Evolutionary conservation across 176 grass and related monocot species (phyloP).

Genomic region (Miscanthus lutarioriparius): DNA sequence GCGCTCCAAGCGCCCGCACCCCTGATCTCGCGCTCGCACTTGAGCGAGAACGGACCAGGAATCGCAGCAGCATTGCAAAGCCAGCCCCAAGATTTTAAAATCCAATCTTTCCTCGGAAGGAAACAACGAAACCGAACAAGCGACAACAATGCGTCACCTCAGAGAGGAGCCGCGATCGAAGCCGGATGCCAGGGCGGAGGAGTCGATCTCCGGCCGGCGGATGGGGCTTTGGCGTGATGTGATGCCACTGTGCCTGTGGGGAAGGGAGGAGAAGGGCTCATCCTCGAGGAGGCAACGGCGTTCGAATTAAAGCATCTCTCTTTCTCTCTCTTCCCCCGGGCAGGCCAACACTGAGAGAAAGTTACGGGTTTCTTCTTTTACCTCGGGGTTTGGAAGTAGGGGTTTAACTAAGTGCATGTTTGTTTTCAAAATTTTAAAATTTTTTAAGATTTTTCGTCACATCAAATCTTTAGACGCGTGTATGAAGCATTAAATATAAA

Average conservation of each 20-base stretch:
- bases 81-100: constrained; percentile 3
- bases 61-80: not conserved
- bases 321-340: not conserved
- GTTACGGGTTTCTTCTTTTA: constrained; percentile 13
- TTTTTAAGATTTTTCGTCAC: too few relatives aligned
- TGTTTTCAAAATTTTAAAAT: too few relatives aligned
- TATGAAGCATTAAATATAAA: too few relatives aligned
- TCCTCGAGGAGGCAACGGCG: constrained; percentile 52
- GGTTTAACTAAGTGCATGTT: too few relatives aligned
- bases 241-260: constrained; percentile 16
- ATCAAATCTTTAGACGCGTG: too few relatives aligned
- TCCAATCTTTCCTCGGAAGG: not conserved
- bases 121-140: not conserved
- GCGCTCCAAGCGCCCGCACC: not conserved
- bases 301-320: constrained; percentile 85
- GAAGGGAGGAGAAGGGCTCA: constrained; percentile 32
- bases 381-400: constrained; percentile 44
- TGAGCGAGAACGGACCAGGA: not conserved
- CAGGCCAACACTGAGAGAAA: constrained; percentile 33
- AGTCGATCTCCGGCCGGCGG: constrained; percentile 30
- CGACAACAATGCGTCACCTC: constrained; percentile 33
- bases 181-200: constrained; percentile 15
- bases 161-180: constrained; percentile 7
- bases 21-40: not conserved
- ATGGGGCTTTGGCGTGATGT: constrained; percentile 12